Conservation (phyloP, 306 rosid species). For the Lathyrus aphaca region DNA sequence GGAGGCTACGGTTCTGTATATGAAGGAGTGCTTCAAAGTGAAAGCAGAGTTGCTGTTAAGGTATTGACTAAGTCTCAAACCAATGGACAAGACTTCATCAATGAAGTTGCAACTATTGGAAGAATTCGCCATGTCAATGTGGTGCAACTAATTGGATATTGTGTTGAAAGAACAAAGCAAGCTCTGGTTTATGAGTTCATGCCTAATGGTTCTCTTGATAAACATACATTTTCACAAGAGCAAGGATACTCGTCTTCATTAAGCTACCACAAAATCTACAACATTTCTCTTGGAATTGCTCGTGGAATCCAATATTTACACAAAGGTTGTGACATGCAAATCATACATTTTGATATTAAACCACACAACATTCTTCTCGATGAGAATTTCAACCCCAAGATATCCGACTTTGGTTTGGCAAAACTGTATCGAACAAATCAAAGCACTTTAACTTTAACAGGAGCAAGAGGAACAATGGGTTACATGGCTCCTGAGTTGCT, state of each 20-base stretch:
- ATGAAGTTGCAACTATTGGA: slow-evolving; percentile 36
- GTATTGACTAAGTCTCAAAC: slow-evolving; percentile 20
- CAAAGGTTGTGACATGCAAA: slow-evolving; percentile 36
- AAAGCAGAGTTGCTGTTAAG: slow-evolving; percentile 31
- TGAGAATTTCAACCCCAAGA: slow-evolving; percentile 23
- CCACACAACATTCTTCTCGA: slow-evolving; percentile 28
- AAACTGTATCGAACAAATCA: slow-evolving; percentile 21
- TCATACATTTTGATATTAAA: slow-evolving; percentile 32
- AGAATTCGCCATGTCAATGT: slow-evolving; percentile 32
- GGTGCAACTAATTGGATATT: slow-evolving; percentile 33
- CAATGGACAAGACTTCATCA: slow-evolving; percentile 34
- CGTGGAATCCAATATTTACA: slow-evolving; percentile 29
- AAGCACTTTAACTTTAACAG: slow-evolving; percentile 26
- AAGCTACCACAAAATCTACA: background rate
- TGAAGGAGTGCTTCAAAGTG: slow-evolving; percentile 33
- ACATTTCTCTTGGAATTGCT: slow-evolving; percentile 32
- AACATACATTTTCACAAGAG: slow-evolving; percentile 18
- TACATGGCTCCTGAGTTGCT: background rate
- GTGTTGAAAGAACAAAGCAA: slow-evolving; percentile 32
- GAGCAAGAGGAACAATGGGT: slow-evolving; percentile 5
- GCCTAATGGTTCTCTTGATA: slow-evolving; percentile 36
- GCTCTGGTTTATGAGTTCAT: slow-evolving; percentile 34
- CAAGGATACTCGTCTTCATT: background rate
- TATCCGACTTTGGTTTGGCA: slow-evolving; percentile 23
- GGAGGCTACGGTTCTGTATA: slow-evolving; percentile 26